Conservation (phyloP, 176 grass and related monocot genomes). For the Stipa capillata region DNA sequence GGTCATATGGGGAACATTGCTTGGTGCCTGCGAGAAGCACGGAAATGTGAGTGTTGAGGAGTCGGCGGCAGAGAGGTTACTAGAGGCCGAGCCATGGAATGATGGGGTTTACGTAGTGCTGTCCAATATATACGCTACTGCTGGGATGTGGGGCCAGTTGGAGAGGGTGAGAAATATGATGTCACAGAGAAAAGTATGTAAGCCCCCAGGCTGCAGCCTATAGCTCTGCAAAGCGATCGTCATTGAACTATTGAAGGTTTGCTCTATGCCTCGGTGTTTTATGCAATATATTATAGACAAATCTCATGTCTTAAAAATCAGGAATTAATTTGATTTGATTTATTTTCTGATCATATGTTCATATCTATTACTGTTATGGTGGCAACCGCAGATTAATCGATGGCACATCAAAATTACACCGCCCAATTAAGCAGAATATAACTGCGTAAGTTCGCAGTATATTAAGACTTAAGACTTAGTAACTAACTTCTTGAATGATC, state of each 20-base stretch:
- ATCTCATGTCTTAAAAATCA: neutral
- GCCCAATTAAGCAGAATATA: neutral
- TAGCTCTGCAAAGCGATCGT: neutral
- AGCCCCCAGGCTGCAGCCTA: constrained; percentile 28
- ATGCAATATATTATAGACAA: neutral
- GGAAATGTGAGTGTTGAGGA: constrained; percentile 21
- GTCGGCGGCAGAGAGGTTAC: constrained; percentile 9
- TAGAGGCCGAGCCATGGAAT: constrained; percentile 39
- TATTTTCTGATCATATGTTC: neutral
- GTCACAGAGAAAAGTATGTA: constrained; percentile 24
- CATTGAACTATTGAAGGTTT: neutral
- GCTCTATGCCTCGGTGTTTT: neutral
- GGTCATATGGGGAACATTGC: constrained; percentile 45
- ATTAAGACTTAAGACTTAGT: neutral
- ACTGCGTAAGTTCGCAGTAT: neutral
- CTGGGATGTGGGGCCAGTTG: constrained; percentile 28
- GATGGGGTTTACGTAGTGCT: constrained; percentile 45
- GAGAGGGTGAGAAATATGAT: constrained; percentile 40
- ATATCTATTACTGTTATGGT: neutral
- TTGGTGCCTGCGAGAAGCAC: constrained; percentile 44
- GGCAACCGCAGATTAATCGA: neutral
- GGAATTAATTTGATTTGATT: neutral
- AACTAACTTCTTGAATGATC: neutral
- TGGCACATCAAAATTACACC: neutral
- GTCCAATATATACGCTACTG: constrained; percentile 33